phyloP scores from a whole-genome alignment of 805 yeast genomes.

The Candida endomychidarum region DNA sequence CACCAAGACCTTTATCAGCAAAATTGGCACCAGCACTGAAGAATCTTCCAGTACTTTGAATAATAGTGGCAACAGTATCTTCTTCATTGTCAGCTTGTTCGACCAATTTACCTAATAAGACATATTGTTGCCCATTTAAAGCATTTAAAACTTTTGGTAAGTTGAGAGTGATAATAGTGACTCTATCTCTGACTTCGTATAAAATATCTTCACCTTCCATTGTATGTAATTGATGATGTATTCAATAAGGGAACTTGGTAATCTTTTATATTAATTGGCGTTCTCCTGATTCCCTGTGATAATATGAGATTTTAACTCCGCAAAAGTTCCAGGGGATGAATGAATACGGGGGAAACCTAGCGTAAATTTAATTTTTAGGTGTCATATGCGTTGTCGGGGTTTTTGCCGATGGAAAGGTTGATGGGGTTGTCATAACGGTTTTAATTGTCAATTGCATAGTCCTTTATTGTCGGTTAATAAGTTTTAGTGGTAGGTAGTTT shows the following conservation, averaged over 20 bases:
- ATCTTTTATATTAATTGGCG: background rate
- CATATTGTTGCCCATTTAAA: constrained; percentile 62
- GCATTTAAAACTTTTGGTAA: constrained; percentile 66
- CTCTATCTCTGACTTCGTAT: constrained; percentile 46
- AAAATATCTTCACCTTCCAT: constrained; percentile 24
- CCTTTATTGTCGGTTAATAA: no score
- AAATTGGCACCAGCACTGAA: constrained; percentile 88
- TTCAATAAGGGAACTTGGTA: no score
- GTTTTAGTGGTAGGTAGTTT: no score
- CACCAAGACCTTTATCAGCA: constrained; percentile 32
- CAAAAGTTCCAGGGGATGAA: no score
- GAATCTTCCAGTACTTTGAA: constrained; percentile 70
- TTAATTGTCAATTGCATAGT: no score
- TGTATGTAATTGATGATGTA: background rate
- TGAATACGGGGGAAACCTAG: no score
- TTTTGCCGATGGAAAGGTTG: no score
- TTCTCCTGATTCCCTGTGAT: background rate
- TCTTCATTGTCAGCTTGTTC: constrained; percentile 64
- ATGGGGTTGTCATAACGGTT: no score
- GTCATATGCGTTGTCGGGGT: no score
- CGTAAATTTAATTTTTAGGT: no score
- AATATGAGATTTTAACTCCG: no score
- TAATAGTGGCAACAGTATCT: constrained; percentile 59
- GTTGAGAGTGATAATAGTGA: constrained; percentile 64
- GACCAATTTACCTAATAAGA: constrained; percentile 55